phyloP scores from a whole-genome alignment of 2,329 filamentous ascomycete genomes.

The Trichoderma afroharzianum region DNA sequence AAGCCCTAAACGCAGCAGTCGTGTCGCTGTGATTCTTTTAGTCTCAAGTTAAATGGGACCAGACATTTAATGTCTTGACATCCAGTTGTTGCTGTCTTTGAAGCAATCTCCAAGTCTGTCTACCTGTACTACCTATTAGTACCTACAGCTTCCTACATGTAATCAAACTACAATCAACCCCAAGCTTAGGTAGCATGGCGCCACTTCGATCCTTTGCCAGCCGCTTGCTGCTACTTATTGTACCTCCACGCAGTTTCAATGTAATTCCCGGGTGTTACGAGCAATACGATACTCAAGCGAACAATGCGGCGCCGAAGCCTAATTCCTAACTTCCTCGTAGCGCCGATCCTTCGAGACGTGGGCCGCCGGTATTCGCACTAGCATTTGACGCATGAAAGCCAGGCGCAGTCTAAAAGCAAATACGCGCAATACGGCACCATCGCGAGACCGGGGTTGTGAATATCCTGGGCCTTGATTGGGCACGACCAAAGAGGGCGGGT shows the following conservation, averaged over 20 bases:
- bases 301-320: background rate
- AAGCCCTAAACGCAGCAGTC: background rate
- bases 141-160: too few relatives aligned
- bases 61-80: background rate
- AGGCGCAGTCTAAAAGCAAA: background rate
- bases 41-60: background rate
- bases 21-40: background rate
- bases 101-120: background rate
- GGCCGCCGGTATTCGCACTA: background rate
- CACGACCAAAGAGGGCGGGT: background rate
- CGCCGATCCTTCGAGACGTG: constrained; percentile 8
- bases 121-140: too few relatives aligned
- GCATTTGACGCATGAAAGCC: background rate
- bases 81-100: background rate
- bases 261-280: background rate
- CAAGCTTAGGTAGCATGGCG: background rate
- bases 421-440: constrained; percentile 1
- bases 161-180: too few relatives aligned
- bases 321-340: background rate
- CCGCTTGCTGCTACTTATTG: background rate
- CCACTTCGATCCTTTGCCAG: background rate
- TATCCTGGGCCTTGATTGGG: background rate
- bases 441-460: background rate
- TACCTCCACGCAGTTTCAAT: background rate
- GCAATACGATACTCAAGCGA: background rate